Evolutionary conservation across 257 asterid genomes (phyloP), one percentile per base, ranked within the genome.

Genomic region (Rhazya stricta): DNA sequence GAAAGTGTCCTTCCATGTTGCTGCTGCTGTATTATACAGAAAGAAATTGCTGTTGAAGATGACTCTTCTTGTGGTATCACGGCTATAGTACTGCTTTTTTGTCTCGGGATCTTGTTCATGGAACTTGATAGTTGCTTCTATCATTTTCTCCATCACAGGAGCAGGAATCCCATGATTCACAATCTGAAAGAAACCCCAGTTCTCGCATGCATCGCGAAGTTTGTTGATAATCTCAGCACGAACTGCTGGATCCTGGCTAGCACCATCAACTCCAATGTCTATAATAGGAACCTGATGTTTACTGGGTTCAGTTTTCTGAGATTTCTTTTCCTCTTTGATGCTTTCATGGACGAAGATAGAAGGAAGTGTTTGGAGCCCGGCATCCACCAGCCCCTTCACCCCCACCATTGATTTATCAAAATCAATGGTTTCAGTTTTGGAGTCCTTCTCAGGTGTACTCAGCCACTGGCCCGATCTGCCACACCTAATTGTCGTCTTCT

Each of bases 301-400:
- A n/a, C n/a, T 60, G 67, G 67, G 7, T 42, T 42, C 7, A 9
- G 7, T 6, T 42, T 42, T 8, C 46, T 42, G 46, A 42, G 4
- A 7, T 5, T 58, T 58, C 30, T 58, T 32, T 9, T 23, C 30
- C 27, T 23, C 30, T 36, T 58, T 25, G 37, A 58, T 27, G 66
- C 30, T 27, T 3, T n/a, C 66, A 25, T 27, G 66, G 30, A 54
- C n/a, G 25, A 73, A 73, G 13, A 73, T 53, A 2, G 37, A 18
- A 16, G 76, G 76, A 43, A 73, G 27, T 16, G 32, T 54, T 4
- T 29, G 4, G 0, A 73, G 19, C 6, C 76, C 76, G 3, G 76
- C 48, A 42, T 73, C 76, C 2, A 73, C 76, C 19, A 73, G 69
- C 23, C 76, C 76, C 54, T 73, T 73, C n/a, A 73, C 76, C 4